phyloP scores from a whole-genome alignment of 306 rosid genomes.

The Spatholobus suberectus region DNA sequence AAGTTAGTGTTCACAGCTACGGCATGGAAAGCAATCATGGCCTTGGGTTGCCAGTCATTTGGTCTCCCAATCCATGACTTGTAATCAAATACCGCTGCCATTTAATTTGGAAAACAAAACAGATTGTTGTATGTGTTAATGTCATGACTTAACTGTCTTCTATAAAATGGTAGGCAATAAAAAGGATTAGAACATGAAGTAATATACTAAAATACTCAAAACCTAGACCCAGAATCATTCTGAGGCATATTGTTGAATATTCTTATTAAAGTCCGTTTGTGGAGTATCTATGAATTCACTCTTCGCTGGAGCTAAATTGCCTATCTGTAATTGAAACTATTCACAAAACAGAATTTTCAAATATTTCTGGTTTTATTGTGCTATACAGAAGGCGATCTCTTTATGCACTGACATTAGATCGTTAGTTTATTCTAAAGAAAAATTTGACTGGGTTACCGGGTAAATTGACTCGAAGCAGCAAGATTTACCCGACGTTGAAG shows the following conservation, averaged over 20 bases:
- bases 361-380: background rate
- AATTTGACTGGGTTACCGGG: background rate
- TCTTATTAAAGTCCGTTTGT: background rate
- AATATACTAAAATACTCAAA: conserved; percentile 7
- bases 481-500: conserved; percentile 71
- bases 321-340: conserved; percentile 10
- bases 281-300: conserved; percentile 17
- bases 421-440: background rate
- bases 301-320: background rate
- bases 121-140: conserved; percentile 17
- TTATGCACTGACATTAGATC: background rate
- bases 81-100: conserved; percentile 77
- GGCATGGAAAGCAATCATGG: conserved; percentile 76
- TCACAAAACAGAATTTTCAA: conserved; percentile 13
- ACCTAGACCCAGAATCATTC: conserved; percentile 28
- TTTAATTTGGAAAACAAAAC: conserved; percentile 43
- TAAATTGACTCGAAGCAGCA: conserved; percentile 1
- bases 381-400: conserved; percentile 6
- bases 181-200: conserved; percentile 18
- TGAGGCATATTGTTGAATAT: conserved; percentile 22
- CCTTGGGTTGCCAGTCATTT: conserved; percentile 96
- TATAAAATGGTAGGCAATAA: conserved; percentile 10
- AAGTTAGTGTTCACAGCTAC: conserved; percentile 96
- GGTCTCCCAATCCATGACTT: conserved; percentile 81
- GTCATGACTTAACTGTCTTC: conserved; percentile 17